Percentiles rank a stretch among this genome's conserved stretches.
Evolutionary conservation across 192 early-diverging fungal genomes (phyloP).

Genomic region (Spizellomyces punctatus): DNA sequence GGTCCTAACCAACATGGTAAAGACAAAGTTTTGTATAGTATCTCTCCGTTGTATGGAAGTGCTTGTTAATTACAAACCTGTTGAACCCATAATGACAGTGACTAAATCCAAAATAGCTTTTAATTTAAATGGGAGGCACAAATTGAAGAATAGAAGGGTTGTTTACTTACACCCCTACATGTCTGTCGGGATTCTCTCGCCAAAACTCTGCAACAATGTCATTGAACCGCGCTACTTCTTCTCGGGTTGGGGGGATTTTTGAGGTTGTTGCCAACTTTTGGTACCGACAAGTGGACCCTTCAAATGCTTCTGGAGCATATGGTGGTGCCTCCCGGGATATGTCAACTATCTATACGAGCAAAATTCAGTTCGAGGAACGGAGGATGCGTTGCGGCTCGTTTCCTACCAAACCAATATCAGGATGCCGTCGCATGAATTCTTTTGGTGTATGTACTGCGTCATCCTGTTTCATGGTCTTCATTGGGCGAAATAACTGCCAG

Average conservation of each 20-base stretch:
- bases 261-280: conserved; percentile 29
- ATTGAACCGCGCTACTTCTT: conserved; percentile 20
- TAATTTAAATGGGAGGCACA: too few species aligned
- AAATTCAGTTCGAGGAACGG: conserved; percentile 8
- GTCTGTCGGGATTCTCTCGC: conserved; percentile 25
- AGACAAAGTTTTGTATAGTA: not conserved
- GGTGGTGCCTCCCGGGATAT: conserved; percentile 31
- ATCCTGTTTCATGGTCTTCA: conserved; percentile 35
- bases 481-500: conserved; percentile 29
- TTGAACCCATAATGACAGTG: conserved; percentile 39
- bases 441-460: conserved; percentile 24
- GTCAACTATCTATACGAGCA: conserved; percentile 11
- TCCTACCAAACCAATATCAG: conserved; percentile 32
- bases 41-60: too few species aligned
- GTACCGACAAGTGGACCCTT: conserved; percentile 6
- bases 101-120: too few species aligned
- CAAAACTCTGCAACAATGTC: conserved; percentile 12
- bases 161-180: conserved; percentile 14
- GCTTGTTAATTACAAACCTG: not conserved
- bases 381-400: conserved; percentile 21
- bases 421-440: conserved; percentile 12
- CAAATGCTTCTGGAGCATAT: conserved; percentile 14
- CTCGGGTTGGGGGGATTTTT: conserved; percentile 32
- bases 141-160: too few species aligned
- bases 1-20: not conserved